Evolutionary conservation across 1,284 basidiomycete genomes (phyloP).

Genomic region (Cystobasidiaceae sp.): DNA sequence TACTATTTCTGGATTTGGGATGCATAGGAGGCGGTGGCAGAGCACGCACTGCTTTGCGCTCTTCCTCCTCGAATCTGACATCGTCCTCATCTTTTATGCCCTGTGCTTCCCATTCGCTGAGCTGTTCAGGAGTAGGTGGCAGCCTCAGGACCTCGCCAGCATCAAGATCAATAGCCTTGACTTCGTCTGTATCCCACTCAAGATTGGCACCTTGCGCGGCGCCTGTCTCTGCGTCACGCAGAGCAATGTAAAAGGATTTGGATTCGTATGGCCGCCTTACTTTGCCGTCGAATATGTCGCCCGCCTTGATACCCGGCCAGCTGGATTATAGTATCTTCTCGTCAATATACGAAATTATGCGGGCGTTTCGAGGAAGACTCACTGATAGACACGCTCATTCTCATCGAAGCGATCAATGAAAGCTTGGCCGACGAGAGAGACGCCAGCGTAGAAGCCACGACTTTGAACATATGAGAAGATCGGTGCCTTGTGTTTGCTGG

Average conservation of each 20-base stretch:
- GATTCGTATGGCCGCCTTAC: slow-evolving; percentile 50
- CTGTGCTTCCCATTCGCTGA: slow-evolving; percentile 46
- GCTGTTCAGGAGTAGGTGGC: slow-evolving; percentile 50
- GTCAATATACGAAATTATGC: slow-evolving; percentile 42
- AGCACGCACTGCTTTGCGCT: slow-evolving; percentile 1
- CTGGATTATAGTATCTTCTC: background rate
- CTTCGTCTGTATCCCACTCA: slow-evolving; percentile 38
- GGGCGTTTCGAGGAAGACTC: slow-evolving; percentile 41
- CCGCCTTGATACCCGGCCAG: background rate
- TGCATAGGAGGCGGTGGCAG: slow-evolving; percentile 26
- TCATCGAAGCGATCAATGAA: slow-evolving; percentile 46
- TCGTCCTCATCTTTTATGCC: slow-evolving; percentile 32
- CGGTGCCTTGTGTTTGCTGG: slow-evolving; percentile 44
- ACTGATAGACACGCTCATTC: slow-evolving; percentile 38
- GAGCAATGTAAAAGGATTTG: slow-evolving; percentile 48
- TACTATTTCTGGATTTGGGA: slow-evolving; percentile 3
- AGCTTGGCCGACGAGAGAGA: slow-evolving; percentile 51
- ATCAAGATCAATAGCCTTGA: slow-evolving; percentile 33
- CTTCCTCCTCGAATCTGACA: slow-evolving; percentile 17
- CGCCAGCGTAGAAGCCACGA: slow-evolving; percentile 51
- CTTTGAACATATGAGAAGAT: slow-evolving; percentile 49
- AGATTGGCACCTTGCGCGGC: slow-evolving; percentile 49
- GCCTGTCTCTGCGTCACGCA: slow-evolving; percentile 54
- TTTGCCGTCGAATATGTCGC: slow-evolving; percentile 45
- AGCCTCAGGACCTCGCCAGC: slow-evolving; percentile 50